Evolutionary conservation across 129 eudicot species (phyloP).

Genomic region (Centaurea solstitialis): DNA sequence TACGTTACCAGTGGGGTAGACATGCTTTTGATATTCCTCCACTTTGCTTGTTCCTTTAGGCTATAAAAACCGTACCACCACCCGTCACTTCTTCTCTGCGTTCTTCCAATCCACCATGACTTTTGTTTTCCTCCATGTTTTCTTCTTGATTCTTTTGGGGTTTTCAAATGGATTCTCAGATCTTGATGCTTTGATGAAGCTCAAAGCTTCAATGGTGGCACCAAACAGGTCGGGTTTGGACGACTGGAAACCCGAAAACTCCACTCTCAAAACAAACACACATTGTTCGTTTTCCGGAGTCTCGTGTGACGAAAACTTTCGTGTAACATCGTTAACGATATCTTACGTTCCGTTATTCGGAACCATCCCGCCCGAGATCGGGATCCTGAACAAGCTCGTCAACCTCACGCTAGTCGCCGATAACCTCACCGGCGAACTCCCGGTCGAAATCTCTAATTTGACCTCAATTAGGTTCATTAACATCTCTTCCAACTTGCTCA

Average conservation of each 20-base stretch:
- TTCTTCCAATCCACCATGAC: slow-evolving; percentile 21
- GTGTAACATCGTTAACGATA: slow-evolving; percentile 56
- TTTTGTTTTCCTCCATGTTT: slow-evolving; percentile 2
- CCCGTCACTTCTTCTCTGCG: slow-evolving; percentile 22
- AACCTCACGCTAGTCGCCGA: slow-evolving; percentile 53
- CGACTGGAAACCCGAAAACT: slow-evolving; percentile 49
- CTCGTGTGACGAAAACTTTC: slow-evolving; percentile 47
- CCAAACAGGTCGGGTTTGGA: slow-evolving; percentile 45
- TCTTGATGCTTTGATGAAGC: slow-evolving; percentile 50
- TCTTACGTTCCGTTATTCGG: slow-evolving; percentile 56
- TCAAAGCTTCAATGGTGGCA: slow-evolving; percentile 63
- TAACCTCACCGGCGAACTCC: slow-evolving; percentile 77
- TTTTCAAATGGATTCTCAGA: slow-evolving; percentile 48
- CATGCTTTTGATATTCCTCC: too few relatives aligned
- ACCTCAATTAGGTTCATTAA: slow-evolving; percentile 46
- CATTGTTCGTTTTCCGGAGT: slow-evolving; percentile 86
- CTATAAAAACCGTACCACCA: slow-evolving; percentile 21
- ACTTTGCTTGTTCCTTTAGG: not conserved
- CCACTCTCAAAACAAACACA: slow-evolving; percentile 2
- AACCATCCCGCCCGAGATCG: slow-evolving; percentile 63
- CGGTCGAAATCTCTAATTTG: slow-evolving; percentile 50
- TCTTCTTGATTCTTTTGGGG: slow-evolving; percentile 8
- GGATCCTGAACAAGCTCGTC: slow-evolving; percentile 44
- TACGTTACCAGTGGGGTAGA: too few relatives aligned
- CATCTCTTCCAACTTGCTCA: slow-evolving; percentile 49